Conservation (phyloP, 2,329 filamentous ascomycete genomes). For the Fusarium lateritium region DNA sequence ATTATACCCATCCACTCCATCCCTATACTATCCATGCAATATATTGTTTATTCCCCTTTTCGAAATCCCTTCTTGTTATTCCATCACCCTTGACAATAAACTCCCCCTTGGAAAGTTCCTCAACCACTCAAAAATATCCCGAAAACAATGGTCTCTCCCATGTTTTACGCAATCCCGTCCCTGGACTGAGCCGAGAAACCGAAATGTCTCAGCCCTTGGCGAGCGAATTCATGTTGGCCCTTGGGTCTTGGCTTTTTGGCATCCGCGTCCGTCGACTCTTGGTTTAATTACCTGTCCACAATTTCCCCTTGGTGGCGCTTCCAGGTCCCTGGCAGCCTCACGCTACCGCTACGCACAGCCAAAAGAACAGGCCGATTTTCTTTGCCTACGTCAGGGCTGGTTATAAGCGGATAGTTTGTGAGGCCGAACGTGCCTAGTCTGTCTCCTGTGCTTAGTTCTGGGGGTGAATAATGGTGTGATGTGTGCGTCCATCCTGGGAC, state of each 20-base stretch:
- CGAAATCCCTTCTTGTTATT: constrained; percentile 7
- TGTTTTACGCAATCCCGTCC: constrained; percentile 2
- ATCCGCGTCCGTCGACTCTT: constrained; percentile 18
- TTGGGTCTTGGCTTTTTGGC: constrained; percentile 2
- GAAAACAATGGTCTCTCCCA: constrained; percentile 12
- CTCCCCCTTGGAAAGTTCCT: constrained; percentile 2
- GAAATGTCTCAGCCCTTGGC: constrained; percentile 10
- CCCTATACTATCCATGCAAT: constrained; percentile 8
- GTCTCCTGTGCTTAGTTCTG: constrained; percentile 22
- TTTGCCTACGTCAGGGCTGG: constrained; percentile 45
- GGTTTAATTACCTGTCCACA: constrained; percentile 49
- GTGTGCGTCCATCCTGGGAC: constrained; percentile 17
- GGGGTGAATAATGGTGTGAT: constrained; percentile 23
- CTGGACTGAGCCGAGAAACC: constrained; percentile 2
- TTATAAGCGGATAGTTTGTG: constrained; percentile 38
- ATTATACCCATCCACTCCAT: constrained; percentile 3
- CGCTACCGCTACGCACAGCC: constrained; percentile 42
- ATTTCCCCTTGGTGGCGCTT: constrained; percentile 49
- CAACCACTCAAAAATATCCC: constrained; percentile 1
- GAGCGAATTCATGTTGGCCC: constrained; percentile 18
- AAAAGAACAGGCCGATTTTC: constrained; percentile 34
- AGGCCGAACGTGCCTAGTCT: constrained; percentile 47
- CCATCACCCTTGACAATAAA: constrained; percentile 1
- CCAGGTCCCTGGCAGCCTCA: constrained; percentile 44
- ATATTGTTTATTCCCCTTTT: constrained; percentile 10